Conservation (phyloP, 192 early-diverging fungal species). For the Paraglomus occultum region DNA sequence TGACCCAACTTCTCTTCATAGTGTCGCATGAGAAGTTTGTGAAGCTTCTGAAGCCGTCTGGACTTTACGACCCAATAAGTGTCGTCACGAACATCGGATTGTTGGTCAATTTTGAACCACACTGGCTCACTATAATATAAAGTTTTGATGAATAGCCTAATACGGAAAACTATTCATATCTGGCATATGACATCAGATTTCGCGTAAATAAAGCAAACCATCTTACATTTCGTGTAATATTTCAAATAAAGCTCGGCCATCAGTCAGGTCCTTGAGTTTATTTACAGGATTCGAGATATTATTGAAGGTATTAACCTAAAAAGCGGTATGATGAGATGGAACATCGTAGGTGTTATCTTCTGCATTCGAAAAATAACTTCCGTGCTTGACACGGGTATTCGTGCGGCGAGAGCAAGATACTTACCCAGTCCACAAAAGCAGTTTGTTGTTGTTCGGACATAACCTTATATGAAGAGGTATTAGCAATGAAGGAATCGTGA, state of each 20-base stretch:
- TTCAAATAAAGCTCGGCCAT: conserved; percentile 80
- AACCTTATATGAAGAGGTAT: too few relatives aligned
- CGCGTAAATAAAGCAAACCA: background rate
- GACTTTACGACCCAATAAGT: conserved; percentile 93
- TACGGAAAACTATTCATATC: background rate
- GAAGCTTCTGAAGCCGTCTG: conserved; percentile 89
- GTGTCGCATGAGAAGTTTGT: conserved; percentile 80
- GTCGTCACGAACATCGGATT: conserved; percentile 70
- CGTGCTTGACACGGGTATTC: background rate
- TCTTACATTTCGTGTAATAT: conserved; percentile 83
- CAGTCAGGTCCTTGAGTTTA: conserved; percentile 66
- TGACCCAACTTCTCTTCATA: conserved; percentile 87
- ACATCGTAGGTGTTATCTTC: background rate
- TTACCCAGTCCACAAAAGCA: conserved; percentile 45
- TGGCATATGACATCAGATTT: background rate
- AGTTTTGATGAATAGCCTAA: background rate
- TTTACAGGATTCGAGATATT: conserved; percentile 44
- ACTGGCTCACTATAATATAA: conserved; percentile 67
- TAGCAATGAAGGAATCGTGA: too few relatives aligned
- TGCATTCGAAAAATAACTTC: background rate
- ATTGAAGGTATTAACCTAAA: conserved; percentile 65
- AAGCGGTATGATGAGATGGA: background rate
- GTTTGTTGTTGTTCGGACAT: background rate
- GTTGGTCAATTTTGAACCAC: conserved; percentile 81
- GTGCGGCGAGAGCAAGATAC: background rate